These are phyloP conservation scores for Sugiyamaella smithiae DNA, from an alignment of 805 yeast species.

Conservation along the genomic window DNA sequence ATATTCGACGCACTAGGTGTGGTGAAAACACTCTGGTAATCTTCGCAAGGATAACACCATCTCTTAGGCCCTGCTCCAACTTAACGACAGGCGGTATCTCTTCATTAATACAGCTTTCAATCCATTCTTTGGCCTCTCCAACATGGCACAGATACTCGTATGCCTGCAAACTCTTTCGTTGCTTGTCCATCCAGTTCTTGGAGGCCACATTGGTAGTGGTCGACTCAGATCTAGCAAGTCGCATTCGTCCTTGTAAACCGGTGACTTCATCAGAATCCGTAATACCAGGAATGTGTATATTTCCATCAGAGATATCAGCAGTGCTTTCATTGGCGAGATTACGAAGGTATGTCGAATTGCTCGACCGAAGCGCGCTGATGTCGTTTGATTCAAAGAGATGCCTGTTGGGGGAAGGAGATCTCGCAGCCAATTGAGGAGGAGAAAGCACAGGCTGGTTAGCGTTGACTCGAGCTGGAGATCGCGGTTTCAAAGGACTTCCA, in stretches of 20 bases:
- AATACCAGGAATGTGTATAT: slow-evolving; percentile 29
- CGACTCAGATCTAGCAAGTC: slow-evolving; percentile 33
- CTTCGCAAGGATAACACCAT: slow-evolving; percentile 84
- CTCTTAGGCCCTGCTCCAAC: slow-evolving; percentile 64
- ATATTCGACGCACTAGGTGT: slow-evolving; percentile 50
- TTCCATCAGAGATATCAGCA: slow-evolving; percentile 10
- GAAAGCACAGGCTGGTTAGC: slow-evolving; percentile 10
- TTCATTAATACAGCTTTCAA: slow-evolving; percentile 60
- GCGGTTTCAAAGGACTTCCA: slow-evolving; percentile 17
- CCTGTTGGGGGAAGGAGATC: slow-evolving; percentile 21
- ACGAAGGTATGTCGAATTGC: slow-evolving; percentile 28
- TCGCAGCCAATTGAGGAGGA: not conserved
- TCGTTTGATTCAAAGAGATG: slow-evolving; percentile 15
- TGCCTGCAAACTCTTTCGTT: slow-evolving; percentile 46
- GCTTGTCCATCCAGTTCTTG: slow-evolving; percentile 40
- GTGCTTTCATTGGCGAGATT: slow-evolving; percentile 21
- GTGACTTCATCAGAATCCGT: slow-evolving; percentile 33
- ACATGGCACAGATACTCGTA: slow-evolving; percentile 81
- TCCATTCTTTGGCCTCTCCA: slow-evolving; percentile 79
- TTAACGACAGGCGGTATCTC: slow-evolving; percentile 55
- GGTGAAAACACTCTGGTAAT: slow-evolving; percentile 73
- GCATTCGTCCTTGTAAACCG: slow-evolving; percentile 33
- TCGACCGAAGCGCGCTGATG: slow-evolving; percentile 20
- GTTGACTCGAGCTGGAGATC: slow-evolving; percentile 22
- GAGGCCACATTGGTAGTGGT: slow-evolving; percentile 26